phyloP scores from a whole-genome alignment of 306 rosid species.

The Rosa rugosa region DNA sequence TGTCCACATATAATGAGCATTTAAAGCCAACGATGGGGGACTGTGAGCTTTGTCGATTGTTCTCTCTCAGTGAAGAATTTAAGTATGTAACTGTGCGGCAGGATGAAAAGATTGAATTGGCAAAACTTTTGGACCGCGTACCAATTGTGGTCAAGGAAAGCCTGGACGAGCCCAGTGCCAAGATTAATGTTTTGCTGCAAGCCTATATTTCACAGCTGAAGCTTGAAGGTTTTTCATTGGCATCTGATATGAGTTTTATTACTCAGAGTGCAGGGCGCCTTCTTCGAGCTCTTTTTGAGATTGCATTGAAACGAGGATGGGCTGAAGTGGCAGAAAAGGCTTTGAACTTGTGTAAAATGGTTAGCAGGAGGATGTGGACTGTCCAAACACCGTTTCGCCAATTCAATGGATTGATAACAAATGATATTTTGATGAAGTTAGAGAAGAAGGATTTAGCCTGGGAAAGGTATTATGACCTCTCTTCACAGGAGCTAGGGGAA shows the following conservation, averaged over 20 bases:
- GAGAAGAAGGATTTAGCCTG: slow-evolving; percentile 95
- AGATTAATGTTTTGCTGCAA: slow-evolving; percentile 89
- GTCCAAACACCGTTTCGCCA: slow-evolving; percentile 91
- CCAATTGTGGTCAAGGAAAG: slow-evolving; percentile 96
- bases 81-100: slow-evolving; percentile 89
- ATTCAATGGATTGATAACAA: slow-evolving; percentile 63
- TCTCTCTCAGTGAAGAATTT: slow-evolving; percentile 93
- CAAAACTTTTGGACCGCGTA: slow-evolving; percentile 88
- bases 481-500: slow-evolving; percentile 91
- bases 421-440: slow-evolving; percentile 69
- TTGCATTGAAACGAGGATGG: slow-evolving; percentile 94
- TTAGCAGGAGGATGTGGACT: slow-evolving; percentile 86
- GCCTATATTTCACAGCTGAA: slow-evolving; percentile 89
- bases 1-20: slow-evolving; percentile 87
- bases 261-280: slow-evolving; percentile 97
- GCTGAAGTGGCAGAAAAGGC: slow-evolving; percentile 90
- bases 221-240: slow-evolving; percentile 88
- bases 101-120: slow-evolving; percentile 91
- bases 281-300: slow-evolving; percentile 92
- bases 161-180: slow-evolving; percentile 94
- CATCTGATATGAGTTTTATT: slow-evolving; percentile 89
- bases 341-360: slow-evolving; percentile 89
- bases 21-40: slow-evolving; percentile 98
- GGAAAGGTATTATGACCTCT: slow-evolving; percentile 91
- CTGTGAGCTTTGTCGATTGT: slow-evolving; percentile 81